Evolutionary conservation across 371 early-diverging fungal species (phyloP), one percentile per base, ranked within the genome.

Genomic region (Lichtheimia corymbifera): DNA sequence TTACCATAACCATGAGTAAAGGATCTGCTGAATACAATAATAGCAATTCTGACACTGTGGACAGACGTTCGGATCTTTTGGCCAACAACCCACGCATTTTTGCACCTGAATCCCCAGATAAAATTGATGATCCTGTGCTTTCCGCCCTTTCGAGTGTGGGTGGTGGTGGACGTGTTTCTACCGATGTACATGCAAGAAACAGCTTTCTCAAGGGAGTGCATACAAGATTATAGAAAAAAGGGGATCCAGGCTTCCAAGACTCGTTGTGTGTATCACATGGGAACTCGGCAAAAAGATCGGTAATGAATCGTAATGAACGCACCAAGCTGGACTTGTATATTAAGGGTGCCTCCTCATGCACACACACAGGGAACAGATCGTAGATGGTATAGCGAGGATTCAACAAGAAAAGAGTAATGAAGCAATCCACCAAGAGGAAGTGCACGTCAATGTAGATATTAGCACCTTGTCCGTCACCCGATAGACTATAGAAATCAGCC

Each of bases 281-380:
- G 35, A 35, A 35, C 9, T 40, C 40, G 7, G 1, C 15, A 4
- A 41, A n/a, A 18, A 9, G 41, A 41, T 40, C n/a, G 20, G 5
- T 54, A 3, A 54, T 54, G 6, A 54, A 11, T 22, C 54, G 54
- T 7, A 56, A 13, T 17, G 45, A 5, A 15, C 27, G 40, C 0
- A 15, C 24, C 45, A 56, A 45, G 6, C 24, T 28, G 0, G 45
- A 42, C 7, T 56, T 56, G 27, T 56, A 56, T 5, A 44, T 24
- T 3, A 45, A 17, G 1, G 57, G 57, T 1, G 57, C n/a, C 4
- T 25, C n/a, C 3, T 45, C 22, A 15, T 42, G 18, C 5, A 56
- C 12, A 56, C 57, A 56, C 22, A 56, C 27, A 25, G 57, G 57
- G 25, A 56, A 56, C 0, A 56, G 17, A 17, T 42, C 22, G 9